Evolutionary conservation across 2,329 filamentous ascomycete genomes (phyloP).

Genomic region (Onygenales sp.): DNA sequence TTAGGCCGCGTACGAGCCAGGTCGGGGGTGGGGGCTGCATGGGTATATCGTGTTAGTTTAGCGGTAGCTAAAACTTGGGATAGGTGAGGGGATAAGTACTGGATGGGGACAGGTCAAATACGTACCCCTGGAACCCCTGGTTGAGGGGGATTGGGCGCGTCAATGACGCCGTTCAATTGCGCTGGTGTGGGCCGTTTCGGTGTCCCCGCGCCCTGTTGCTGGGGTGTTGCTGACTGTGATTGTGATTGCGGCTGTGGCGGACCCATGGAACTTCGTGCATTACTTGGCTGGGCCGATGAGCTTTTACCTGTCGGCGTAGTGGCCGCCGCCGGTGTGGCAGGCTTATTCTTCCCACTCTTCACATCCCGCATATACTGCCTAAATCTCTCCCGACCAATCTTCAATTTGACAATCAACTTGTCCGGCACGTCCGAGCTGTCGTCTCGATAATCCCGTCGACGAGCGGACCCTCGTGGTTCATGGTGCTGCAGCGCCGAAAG

Average conservation of each 20-base stretch:
- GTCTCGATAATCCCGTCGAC: slow-evolving; percentile 61
- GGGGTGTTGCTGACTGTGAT: neutral
- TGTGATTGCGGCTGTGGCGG: slow-evolving; percentile 18
- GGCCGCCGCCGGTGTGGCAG: slow-evolving; percentile 29
- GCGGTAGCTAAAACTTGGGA: no score
- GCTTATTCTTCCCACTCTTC: slow-evolving; percentile 34
- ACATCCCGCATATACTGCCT: slow-evolving; percentile 54
- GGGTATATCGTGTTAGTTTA: no score
- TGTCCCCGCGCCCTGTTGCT: slow-evolving; percentile 7
- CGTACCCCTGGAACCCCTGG: slow-evolving; percentile 36
- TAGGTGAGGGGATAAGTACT: no score
- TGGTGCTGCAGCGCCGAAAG: slow-evolving; percentile 52
- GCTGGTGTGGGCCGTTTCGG: slow-evolving; percentile 23
- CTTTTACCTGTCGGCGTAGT: slow-evolving; percentile 11
- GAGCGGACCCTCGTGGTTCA: slow-evolving; percentile 60
- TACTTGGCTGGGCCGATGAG: slow-evolving; percentile 35
- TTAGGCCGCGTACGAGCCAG: slow-evolving; percentile 72
- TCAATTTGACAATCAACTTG: slow-evolving; percentile 65
- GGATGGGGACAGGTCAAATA: slow-evolving; percentile 12
- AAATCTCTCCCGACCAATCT: slow-evolving; percentile 62
- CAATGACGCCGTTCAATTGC: slow-evolving; percentile 35
- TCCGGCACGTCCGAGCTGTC: slow-evolving; percentile 65
- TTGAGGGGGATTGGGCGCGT: slow-evolving; percentile 34
- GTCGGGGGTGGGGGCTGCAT: slow-evolving; percentile 68
- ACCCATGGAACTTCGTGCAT: slow-evolving; percentile 11